phyloP scores from a whole-genome alignment of 169 alveolate genomes.

The Eimeria maxima region DNA sequence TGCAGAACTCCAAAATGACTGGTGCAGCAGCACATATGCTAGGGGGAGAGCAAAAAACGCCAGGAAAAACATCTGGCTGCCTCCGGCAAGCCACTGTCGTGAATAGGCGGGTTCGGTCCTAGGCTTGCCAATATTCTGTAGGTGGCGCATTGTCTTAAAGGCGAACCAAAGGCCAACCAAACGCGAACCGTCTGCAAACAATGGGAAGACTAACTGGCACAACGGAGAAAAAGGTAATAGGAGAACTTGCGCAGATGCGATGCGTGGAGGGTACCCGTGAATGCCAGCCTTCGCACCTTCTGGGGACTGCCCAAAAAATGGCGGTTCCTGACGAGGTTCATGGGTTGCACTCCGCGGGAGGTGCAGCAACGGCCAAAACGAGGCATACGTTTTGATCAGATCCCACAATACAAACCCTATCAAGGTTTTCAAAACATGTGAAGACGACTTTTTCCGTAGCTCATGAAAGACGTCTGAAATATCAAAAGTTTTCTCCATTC shows the following conservation, averaged over 20 bases:
- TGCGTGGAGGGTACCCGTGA: conserved; percentile 62
- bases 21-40: conserved; percentile 15
- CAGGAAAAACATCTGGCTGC: background rate
- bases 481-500: background rate
- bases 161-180: conserved; percentile 59
- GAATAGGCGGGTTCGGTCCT: background rate
- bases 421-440: conserved; percentile 49
- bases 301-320: conserved; percentile 55
- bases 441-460: background rate
- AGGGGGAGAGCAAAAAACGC: conserved; percentile 16
- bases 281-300: conserved; percentile 48
- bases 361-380: conserved; percentile 45
- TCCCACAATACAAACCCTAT: conserved; percentile 38
- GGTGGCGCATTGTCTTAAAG: conserved; percentile 26
- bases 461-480: background rate
- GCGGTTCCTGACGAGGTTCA: conserved; percentile 8
- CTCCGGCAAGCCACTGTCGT: conserved; percentile 16
- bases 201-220: conserved; percentile 27
- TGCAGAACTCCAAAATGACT: conserved; percentile 46
- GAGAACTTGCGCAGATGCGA: background rate
- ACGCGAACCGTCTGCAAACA: conserved; percentile 52
- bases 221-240: background rate
- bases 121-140: background rate
- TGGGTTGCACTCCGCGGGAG: background rate
- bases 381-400: background rate